These are phyloP conservation scores for Teunomyces barrocoloradensis DNA, from an alignment of 805 yeast species.

Conservation along the genomic window DNA sequence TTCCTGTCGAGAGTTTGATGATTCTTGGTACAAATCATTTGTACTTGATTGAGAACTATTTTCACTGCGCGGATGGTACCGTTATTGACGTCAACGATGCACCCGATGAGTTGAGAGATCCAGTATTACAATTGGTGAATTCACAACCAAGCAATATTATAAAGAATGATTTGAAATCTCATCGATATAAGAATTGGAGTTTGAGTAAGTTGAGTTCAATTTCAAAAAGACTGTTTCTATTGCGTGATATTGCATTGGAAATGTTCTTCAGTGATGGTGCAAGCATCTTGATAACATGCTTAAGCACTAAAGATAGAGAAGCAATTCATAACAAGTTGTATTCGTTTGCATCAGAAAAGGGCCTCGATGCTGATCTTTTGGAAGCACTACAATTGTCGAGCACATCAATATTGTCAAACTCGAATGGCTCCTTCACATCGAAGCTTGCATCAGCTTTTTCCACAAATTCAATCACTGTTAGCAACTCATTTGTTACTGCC, in stretches of 20 bases:
- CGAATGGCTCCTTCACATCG: conserved; percentile 24
- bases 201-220: conserved; percentile 57
- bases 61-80: conserved; percentile 47
- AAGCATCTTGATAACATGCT: conserved; percentile 65
- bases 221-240: conserved; percentile 70
- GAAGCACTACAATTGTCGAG: conserved; percentile 43
- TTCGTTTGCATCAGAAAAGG: conserved; percentile 46
- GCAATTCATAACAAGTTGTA: conserved; percentile 49
- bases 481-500: conserved; percentile 37
- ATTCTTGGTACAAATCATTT: conserved; percentile 64
- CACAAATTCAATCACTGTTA: conserved; percentile 16
- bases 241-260: conserved; percentile 81
- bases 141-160: conserved; percentile 39
- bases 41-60: conserved; percentile 70
- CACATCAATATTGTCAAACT: not conserved
- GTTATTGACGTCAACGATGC: conserved; percentile 70
- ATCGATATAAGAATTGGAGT: conserved; percentile 59
- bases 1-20: conserved; percentile 70
- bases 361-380: conserved; percentile 53
- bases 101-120: conserved; percentile 60
- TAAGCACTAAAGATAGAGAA: conserved; percentile 54
- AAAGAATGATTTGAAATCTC: conserved; percentile 29
- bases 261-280: conserved; percentile 72
- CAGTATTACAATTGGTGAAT: conserved; percentile 62
- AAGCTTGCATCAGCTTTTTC: conserved; percentile 15